These are phyloP conservation scores for Pachyrhizus erosus DNA, from an alignment of 306 rosid species.

Conservation along the genomic window DNA sequence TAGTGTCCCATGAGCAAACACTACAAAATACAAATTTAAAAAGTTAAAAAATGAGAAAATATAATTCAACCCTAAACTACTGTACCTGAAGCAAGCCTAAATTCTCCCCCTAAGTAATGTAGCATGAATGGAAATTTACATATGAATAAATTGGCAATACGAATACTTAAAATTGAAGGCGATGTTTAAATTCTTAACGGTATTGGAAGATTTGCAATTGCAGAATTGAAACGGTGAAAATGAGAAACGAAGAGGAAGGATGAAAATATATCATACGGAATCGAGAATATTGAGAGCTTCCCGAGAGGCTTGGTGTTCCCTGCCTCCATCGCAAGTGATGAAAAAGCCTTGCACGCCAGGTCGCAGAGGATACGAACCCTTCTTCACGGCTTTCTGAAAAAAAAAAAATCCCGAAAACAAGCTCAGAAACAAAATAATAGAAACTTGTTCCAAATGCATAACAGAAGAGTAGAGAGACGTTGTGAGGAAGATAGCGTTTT, in stretches of 20 bases:
- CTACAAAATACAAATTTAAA: neutral
- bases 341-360: constrained; percentile 95
- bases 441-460: too few relatives aligned
- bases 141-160: too few relatives aligned
- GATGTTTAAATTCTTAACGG: too few relatives aligned
- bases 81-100: too few relatives aligned
- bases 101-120: neutral
- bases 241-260: neutral
- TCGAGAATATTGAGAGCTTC: constrained; percentile 93
- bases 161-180: too few relatives aligned
- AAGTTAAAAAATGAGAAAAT: neutral
- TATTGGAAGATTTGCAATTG: constrained; percentile 5
- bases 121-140: too few relatives aligned
- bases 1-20: neutral
- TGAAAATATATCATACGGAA: constrained; percentile 54
- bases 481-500: constrained; percentile 85
- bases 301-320: constrained; percentile 88
- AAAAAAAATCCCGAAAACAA: neutral
- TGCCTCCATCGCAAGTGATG: constrained; percentile 95
- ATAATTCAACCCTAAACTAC: neutral
- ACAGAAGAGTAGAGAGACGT: constrained; percentile 49
- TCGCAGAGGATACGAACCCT: constrained; percentile 81
- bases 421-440: neutral
- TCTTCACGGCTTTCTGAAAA: constrained; percentile 82
- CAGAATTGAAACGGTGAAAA: neutral